Base-by-base conservation (phyloP, 2,329 filamentous ascomycete genomes). In the Paramyrothecium roridum region DNA sequence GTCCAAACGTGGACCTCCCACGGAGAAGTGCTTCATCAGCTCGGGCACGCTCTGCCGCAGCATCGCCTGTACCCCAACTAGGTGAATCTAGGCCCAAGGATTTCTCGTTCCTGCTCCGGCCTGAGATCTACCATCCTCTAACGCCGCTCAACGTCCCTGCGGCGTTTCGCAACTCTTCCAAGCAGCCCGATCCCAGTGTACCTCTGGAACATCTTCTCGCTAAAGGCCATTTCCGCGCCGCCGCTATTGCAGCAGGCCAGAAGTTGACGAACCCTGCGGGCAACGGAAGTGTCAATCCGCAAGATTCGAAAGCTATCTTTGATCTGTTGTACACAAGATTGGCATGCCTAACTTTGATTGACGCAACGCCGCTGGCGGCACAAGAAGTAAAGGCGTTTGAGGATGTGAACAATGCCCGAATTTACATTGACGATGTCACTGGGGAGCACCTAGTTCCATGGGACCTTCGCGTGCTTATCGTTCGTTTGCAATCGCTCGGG, bases 401-500 rank as follows among this genome's bases (percentile, higher is more conserved):
- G 63, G 85, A 88, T 63, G 72, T 87, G 1, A 84, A 82, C 65
- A 79, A 79, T 21, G 73, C 72, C 10, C 73, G 73, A 54, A 81
- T 76, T 58, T 90, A 86, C 68, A 72, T 78, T 8, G 82, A 83
- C 62, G 77, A 79, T n/a, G 65, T 70, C 22, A 80, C 74, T 0
- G 81, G 76, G 20, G 72, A 74, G 53, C 88, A 89, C 67, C 80
- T 96, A 1, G 89, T 93, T 0, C 93, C 93, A 0, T 99, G 95
- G 93, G 83, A 88, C 46, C 80, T 99, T 52, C 85, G 95, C 8
- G 82, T 97, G 3, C 80, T 98, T 17, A 87, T 88, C 8, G 89
- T 97, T 10, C 83, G 93, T 2, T 80, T 98, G 20, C 91, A 96
- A 62, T 91, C 90, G 0, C 82, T 96, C 48, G 91, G 91, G 1